Base-by-base conservation (phyloP, 2,329 filamentous ascomycete species). In the Drechslerella coelobrocha region DNA sequence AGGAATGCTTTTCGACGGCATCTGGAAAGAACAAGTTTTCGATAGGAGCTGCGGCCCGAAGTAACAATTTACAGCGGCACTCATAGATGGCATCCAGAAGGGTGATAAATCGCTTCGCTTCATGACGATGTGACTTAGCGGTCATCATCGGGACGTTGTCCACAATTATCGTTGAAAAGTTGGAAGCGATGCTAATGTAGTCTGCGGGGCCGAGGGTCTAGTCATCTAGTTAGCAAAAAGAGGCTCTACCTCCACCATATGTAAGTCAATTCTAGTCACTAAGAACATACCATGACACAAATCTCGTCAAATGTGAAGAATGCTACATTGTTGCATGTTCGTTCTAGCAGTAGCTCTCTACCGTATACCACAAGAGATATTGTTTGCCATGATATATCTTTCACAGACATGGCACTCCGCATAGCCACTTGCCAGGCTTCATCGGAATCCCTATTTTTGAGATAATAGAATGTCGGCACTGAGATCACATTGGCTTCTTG, bases 11-110 rank as follows among this genome's bases (percentile, higher is more conserved):
- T 52, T 73, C 75, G 81, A 80, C 1, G 10, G 71, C 74, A 37
- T 90, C 87, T 0, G 90, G 89, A 77, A 94, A 93, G 82, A 93
- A 92, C 4, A 92, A 81, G 26, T 87, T 83, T 73, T 93, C 90
- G 0, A 89, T 89, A 0, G 85, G 85, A 1, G 84, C 85, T 41
- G 83, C 83, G 1, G 89, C 90, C 19, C 85, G 83, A 56, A 93
- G 82, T 45, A 91, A 79, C 8, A 93, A 83, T 74, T 90, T 90
- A 78, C 90, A 92, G 6, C 87, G 84, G n/a, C 89, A 88, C 80
- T 93, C 90, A 78, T 93, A 93, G 0, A 91, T 81, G 0, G 90
- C 90, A 76, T 94, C 90, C 0, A 93, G 83, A 0, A 94, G 82
- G 0, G 89, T 92, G 76, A 93, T 93, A 77, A 94, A 87, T 9